Evolutionary conservation across 257 asterid genomes (phyloP).

Genomic region (Rehmannia glutinosa): DNA sequence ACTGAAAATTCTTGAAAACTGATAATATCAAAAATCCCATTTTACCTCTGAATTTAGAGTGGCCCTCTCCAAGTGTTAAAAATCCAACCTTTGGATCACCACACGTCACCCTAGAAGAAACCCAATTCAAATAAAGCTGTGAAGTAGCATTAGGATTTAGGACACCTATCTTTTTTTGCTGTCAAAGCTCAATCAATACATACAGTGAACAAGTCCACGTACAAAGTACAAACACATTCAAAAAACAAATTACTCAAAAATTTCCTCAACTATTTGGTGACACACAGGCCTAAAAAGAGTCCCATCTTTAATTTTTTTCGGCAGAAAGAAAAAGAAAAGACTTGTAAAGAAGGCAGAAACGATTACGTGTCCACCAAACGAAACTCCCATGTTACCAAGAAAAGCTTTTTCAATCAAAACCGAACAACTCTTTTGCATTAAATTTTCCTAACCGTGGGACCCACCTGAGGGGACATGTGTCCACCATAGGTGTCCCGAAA

Average conservation of each 20-base stretch:
- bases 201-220: neutral
- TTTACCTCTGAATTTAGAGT: neutral
- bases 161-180: too few relatives aligned
- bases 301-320: neutral
- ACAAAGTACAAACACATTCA: neutral
- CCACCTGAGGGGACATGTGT: constrained; percentile 24
- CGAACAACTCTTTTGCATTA: constrained; percentile 22
- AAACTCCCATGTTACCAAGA: constrained; percentile 15
- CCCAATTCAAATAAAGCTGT: constrained; percentile 6
- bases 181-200: neutral
- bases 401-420: constrained; percentile 13
- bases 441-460: constrained; percentile 24
- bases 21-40: too few relatives aligned
- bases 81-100: constrained; percentile 7
- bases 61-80: constrained; percentile 17
- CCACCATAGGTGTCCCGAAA: constrained; percentile 14
- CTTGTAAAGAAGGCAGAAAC: constrained; percentile 8
- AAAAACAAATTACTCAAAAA: constrained; percentile 10
- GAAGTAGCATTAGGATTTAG: neutral
- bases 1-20: neutral
- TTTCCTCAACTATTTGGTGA: neutral
- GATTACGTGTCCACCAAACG: constrained; percentile 28
- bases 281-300: too few relatives aligned
- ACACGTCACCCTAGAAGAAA: constrained; percentile 20
- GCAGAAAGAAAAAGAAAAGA: neutral